phyloP scores from a whole-genome alignment of 2,329 filamentous ascomycete species.

The Diaporthe eres region DNA sequence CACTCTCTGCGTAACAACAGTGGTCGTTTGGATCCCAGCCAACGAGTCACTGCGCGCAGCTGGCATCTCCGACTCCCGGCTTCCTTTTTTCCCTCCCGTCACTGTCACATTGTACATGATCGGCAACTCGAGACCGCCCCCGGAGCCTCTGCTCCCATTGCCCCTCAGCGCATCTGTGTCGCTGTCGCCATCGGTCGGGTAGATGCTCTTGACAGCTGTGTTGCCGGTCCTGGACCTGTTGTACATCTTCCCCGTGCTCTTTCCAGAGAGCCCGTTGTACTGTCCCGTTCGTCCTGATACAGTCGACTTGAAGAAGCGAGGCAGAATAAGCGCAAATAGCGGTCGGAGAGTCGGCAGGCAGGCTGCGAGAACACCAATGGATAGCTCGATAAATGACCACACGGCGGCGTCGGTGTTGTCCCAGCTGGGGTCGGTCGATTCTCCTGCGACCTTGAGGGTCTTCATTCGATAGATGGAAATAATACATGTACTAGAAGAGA shows the following conservation, averaged over 20 bases:
- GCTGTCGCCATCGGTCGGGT: constrained; percentile 27
- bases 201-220: neutral
- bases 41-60: neutral
- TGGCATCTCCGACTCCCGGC: neutral
- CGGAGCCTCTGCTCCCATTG: constrained; percentile 7
- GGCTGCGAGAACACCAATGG: constrained; percentile 47
- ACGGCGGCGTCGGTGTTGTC: constrained; percentile 49
- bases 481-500: constrained; percentile 45
- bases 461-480: constrained; percentile 48
- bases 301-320: constrained; percentile 43
- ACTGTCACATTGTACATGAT: constrained; percentile 42
- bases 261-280: constrained; percentile 19
- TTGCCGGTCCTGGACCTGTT: constrained; percentile 26
- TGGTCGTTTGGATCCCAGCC: constrained; percentile 44
- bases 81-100: constrained; percentile 34
- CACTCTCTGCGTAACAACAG: constrained; percentile 45
- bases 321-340: constrained; percentile 44
- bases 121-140: constrained; percentile 24
- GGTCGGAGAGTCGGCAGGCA: constrained; percentile 50
- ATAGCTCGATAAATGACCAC: constrained; percentile 51
- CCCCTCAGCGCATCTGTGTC: constrained; percentile 31
- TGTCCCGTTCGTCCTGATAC: constrained; percentile 8
- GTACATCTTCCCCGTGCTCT: constrained; percentile 16
- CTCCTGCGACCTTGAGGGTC: constrained; percentile 46
- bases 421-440: constrained; percentile 45